Base-by-base conservation (phyloP, 192 early-diverging fungal genomes). In the Coemansia sp. region DNA sequence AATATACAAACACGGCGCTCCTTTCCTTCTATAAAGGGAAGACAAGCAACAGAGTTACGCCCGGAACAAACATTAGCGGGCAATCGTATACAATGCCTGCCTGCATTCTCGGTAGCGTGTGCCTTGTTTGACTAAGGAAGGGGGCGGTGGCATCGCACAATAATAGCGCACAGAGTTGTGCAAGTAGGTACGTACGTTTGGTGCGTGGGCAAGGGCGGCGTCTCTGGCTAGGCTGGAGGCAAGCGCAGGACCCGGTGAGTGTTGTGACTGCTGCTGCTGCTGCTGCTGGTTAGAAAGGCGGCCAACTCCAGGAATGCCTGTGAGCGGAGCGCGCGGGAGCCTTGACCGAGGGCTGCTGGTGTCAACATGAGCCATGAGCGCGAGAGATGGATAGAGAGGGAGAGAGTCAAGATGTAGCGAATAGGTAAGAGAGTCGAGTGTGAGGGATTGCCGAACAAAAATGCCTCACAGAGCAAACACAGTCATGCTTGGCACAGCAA, bases 291-390 rank as follows among this genome's bases (percentile, higher is more conserved):
- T 58, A 27, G 64, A 57, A 7, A 59, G 43, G 14, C 68, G 59
- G 40, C 53, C 36, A 31, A 73, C 60, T 17, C 56, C 45, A 2
- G 67, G 61, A 3, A 71, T 49, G 22, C 60, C 62, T 8, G 57
- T 46, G 12, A 70, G 63, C 17, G 72, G 64, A 14, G 72, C 62
- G 12, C 68, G 68, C 35, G 69, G 68, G 29, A 80, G 57, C 14
- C 65, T 60, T 32, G 72, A 63, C 58, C 54, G 78, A 37, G 63
- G 45, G 17, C 59, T 41, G n/a, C 41, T 70, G 11, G 77, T 67
- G 40, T 79, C 77, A 45, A 79, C 60, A 22, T 70, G 64, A 15
- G 77, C 67, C 77, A 79, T 79, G 40, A 19, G 27, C 10, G 49
- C 39, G 15, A 43, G 37, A 14, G 43, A 43, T 31, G n/a, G 14